phyloP scores from a whole-genome alignment of 2,329 filamentous ascomycete genomes.

The Neoascochyta sp. region DNA sequence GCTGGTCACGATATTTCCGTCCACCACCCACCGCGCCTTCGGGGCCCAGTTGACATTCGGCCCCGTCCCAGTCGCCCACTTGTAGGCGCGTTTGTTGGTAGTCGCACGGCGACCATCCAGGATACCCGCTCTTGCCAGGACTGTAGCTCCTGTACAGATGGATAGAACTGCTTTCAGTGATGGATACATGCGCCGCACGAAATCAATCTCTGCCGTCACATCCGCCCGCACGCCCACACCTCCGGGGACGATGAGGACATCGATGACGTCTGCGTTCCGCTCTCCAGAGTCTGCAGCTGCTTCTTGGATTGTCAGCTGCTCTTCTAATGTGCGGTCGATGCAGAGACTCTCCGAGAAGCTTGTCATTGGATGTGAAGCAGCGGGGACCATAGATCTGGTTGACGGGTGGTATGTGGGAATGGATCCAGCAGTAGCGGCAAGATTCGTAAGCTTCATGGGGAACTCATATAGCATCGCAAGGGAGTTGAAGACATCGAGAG shows the following conservation, averaged over 20 bases:
- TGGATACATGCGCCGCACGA: slow-evolving; percentile 48
- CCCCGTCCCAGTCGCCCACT: slow-evolving; percentile 36
- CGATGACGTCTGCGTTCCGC: slow-evolving; percentile 22
- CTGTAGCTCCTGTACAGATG: slow-evolving; percentile 60
- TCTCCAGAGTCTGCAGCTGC: slow-evolving; percentile 2
- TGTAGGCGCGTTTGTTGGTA: slow-evolving; percentile 60
- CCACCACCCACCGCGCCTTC: slow-evolving; percentile 51
- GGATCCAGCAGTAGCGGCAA: slow-evolving; percentile 18
- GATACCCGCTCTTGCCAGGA: slow-evolving; percentile 56
- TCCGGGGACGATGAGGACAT: slow-evolving; percentile 64
- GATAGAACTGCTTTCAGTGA: slow-evolving; percentile 55
- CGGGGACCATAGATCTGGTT: slow-evolving; percentile 12
- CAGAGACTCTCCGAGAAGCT: slow-evolving; percentile 16
- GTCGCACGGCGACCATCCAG: slow-evolving; percentile 59
- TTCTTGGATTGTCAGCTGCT: slow-evolving; percentile 15
- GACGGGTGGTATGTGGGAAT: slow-evolving; percentile 19
- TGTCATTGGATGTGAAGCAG: slow-evolving; percentile 12
- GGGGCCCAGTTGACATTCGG: slow-evolving; percentile 57
- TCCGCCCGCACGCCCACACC: slow-evolving; percentile 48
- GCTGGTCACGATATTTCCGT: slow-evolving; percentile 63
- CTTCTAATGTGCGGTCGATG: slow-evolving; percentile 13
- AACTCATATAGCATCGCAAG: slow-evolving; percentile 24
- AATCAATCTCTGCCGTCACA: slow-evolving; percentile 41
- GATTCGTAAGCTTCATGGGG: slow-evolving; percentile 27
- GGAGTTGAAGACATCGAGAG: slow-evolving; percentile 44